These are phyloP conservation scores for Claviceps sp. DNA, from an alignment of 2,329 filamentous ascomycete genomes.

Conservation along the genomic window DNA sequence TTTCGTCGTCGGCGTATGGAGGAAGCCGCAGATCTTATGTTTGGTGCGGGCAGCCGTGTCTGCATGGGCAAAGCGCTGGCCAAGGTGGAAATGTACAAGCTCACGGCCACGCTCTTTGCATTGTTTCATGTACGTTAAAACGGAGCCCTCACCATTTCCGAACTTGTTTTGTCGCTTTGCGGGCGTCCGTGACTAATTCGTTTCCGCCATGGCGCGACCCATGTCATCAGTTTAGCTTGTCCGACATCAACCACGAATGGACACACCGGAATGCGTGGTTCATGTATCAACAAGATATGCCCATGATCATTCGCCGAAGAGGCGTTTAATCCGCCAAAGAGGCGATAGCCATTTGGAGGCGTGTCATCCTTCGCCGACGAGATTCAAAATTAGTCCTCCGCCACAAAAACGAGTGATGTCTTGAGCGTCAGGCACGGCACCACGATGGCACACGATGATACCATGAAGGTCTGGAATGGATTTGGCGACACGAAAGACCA, in stretches of 20 bases:
- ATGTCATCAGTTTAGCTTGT: constrained; percentile 6
- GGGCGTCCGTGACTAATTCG: too few relatives aligned
- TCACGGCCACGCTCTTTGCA: constrained; percentile 28
- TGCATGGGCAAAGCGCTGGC: constrained; percentile 25
- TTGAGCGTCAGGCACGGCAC: too few relatives aligned
- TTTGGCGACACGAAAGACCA: too few relatives aligned
- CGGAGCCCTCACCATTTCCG: too few relatives aligned
- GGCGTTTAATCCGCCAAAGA: not conserved
- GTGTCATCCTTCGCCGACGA: too few relatives aligned
- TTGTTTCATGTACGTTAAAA: constrained; percentile 21
- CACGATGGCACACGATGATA: too few relatives aligned
- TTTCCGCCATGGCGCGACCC: not conserved
- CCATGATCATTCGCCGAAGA: constrained; percentile 7
- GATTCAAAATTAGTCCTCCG: too few relatives aligned
- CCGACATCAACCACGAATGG: constrained; percentile 12
- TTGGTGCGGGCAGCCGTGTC: constrained; percentile 25
- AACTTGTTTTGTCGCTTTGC: too few relatives aligned
- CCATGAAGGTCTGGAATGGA: too few relatives aligned
- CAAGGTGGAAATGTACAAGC: constrained; percentile 21
- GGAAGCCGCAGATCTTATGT: constrained; percentile 20
- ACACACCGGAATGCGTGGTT: constrained; percentile 16
- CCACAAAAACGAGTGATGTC: too few relatives aligned
- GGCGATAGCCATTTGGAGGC: too few relatives aligned
- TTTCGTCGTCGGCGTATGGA: constrained; percentile 24
- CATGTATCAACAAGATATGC: constrained; percentile 13